phyloP scores from a whole-genome alignment of 73 alveolate species.

The Symbiodinium natans region DNA sequence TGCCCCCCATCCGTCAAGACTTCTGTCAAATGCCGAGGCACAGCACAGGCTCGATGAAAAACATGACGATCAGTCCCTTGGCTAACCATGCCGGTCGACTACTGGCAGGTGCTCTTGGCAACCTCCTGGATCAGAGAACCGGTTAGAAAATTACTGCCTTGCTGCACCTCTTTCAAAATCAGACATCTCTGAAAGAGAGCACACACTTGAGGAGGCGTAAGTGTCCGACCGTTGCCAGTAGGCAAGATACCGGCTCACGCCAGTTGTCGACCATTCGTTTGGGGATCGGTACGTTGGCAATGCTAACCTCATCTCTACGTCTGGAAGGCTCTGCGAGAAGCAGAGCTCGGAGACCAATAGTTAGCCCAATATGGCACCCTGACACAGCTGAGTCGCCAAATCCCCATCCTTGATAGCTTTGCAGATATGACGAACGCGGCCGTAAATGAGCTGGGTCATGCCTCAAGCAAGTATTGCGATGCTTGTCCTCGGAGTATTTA shows the following conservation, averaged over 20 bases:
- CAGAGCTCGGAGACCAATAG: background rate
- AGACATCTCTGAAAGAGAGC: no score
- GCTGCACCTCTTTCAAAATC: no score
- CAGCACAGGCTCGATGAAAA: conserved; percentile 17
- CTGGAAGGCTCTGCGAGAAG: background rate
- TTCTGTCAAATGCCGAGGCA: background rate
- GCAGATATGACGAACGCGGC: conserved; percentile 55
- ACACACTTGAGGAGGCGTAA: no score
- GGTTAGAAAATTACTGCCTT: no score
- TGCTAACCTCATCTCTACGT: background rate
- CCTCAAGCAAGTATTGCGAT: background rate
- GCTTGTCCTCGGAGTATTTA: background rate
- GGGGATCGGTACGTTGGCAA: conserved; percentile 2
- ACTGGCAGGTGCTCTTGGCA: no score
- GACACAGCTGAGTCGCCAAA: background rate
- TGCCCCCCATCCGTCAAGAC: background rate
- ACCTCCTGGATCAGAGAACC: no score
- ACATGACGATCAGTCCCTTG: background rate
- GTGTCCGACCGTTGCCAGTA: background rate
- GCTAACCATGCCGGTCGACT: no score
- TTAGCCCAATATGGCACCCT: background rate
- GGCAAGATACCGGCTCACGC: conserved; percentile 25
- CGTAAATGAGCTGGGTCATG: conserved; percentile 1
- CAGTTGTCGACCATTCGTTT: conserved; percentile 35
- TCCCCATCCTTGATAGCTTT: conserved; percentile 21